Base-by-base conservation (phyloP, 2,329 filamentous ascomycete species). In the Arthrobotrys pseudoclavata region DNA sequence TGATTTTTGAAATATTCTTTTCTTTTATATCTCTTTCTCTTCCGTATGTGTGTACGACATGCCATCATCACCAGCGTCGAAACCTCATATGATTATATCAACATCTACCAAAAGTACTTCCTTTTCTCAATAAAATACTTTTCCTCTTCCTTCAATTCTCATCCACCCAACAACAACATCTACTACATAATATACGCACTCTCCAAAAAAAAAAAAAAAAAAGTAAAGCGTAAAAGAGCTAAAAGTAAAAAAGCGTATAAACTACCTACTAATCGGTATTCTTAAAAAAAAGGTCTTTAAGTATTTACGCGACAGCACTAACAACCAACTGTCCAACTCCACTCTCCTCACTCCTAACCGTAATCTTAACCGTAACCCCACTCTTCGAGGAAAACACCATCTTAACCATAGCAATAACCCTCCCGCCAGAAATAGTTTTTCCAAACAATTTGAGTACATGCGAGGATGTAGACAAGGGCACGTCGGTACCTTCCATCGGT, bases 361-460 rank as follows among this genome's bases (percentile, higher is more conserved):
- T 92, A 81, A 99, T 93, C 89, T 98, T 98, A 82, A 95, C 96
- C 74, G 96, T 97, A 26, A 98, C 94, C 64, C 96, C 96, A 61
- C 91, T 91, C 88, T 96, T 97, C 82, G 92, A 90, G 79, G 93
- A 96, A 85, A 90, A 97, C 0, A 94, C 96, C 94, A 99, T 97
- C 84, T 94, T 89, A 80, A 98, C 90, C 80, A 89, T 91, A 77
- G 92, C 92, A 69, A 94, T 93, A 15, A 99, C 95, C 82, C 91
- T 91, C 80, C 96, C 96, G 40, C 95, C 96, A 37, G 89, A 90
- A 79, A 98, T 91, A 50, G 93, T 97, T 89, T 97, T 98, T 83
- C 96, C 96, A 84, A 97, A 92, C 40, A 99, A 87, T 86, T 97
- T 98, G 83, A 99, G 90, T 3, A 94, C 94, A 84, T 99, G 96